Evolutionary conservation across 176 grass and related monocot species (phyloP).

Genomic region (Hyparrhenia diplandra): DNA sequence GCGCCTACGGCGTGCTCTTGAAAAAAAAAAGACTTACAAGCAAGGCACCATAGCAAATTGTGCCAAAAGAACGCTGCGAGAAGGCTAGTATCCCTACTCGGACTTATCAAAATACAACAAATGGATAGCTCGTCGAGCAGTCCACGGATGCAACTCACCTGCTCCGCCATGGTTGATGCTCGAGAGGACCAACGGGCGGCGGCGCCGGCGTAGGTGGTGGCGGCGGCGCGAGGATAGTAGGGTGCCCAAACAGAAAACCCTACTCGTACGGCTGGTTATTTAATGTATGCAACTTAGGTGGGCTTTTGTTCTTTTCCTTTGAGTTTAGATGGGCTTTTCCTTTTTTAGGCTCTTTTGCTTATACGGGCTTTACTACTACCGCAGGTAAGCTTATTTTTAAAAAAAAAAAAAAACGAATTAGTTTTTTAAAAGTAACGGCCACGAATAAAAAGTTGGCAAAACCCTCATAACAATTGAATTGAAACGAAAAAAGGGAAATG

Average conservation of each 20-base stretch:
- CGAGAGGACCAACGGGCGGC: not conserved
- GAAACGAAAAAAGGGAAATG: too few relatives aligned
- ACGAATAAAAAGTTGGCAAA: too few relatives aligned
- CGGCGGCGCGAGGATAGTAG: not conserved
- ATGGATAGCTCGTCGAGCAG: rapidly evolving
- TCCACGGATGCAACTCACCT: not conserved
- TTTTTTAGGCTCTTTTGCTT: too few relatives aligned
- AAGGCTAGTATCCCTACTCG: not conserved
- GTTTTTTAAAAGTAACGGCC: too few relatives aligned
- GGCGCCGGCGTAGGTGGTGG: not conserved
- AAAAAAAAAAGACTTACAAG: not conserved
- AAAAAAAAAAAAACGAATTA: too few relatives aligned
- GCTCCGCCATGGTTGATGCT: slow-evolving; percentile 28
- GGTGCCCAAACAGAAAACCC: slow-evolving; percentile 15
- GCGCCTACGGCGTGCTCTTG: too few relatives aligned
- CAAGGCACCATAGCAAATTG: not conserved
- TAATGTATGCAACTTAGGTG: not conserved
- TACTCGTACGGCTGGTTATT: not conserved
- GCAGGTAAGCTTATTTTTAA: too few relatives aligned
- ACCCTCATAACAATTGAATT: too few relatives aligned
- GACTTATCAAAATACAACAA: not conserved
- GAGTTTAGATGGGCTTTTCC: not conserved
- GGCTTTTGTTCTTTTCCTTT: not conserved
- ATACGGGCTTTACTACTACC: not conserved
- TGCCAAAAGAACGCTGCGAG: not conserved